These are phyloP conservation scores for Hirsutella rhossiliensis DNA, from an alignment of 2,329 filamentous ascomycete genomes.

Conservation along the genomic window DNA sequence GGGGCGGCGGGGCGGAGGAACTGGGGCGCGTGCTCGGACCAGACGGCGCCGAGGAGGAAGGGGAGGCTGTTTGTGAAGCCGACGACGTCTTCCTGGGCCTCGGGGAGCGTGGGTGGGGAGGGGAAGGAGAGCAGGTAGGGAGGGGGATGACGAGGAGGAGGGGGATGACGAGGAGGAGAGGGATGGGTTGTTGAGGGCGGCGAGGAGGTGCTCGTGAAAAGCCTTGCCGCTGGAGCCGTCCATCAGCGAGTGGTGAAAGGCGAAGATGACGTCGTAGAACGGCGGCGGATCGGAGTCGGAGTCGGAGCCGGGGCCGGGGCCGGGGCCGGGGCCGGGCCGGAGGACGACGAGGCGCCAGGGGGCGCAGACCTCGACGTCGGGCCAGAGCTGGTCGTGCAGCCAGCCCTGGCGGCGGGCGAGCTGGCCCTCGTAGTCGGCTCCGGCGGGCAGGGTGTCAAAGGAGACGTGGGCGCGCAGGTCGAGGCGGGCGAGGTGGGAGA, in stretches of 20 bases:
- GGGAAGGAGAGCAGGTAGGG: slow-evolving; percentile 19
- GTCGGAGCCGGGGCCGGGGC: slow-evolving; percentile 1
- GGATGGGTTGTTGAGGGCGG: slow-evolving; percentile 22
- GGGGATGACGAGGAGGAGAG: not conserved
- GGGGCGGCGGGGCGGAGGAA: slow-evolving; percentile 20
- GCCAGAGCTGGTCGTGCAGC: slow-evolving; percentile 29
- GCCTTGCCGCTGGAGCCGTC: slow-evolving; percentile 36
- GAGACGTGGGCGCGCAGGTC: slow-evolving; percentile 30
- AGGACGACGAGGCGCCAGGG: slow-evolving; percentile 36
- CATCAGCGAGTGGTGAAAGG: slow-evolving; percentile 38
- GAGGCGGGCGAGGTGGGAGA: slow-evolving; percentile 28
- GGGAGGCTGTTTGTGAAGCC: slow-evolving; percentile 24
- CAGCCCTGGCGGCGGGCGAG: slow-evolving; percentile 21
- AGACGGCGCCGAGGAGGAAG: slow-evolving; percentile 29
- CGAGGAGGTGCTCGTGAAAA: slow-evolving; percentile 36
- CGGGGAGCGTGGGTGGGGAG: slow-evolving; percentile 18
- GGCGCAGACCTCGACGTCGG: slow-evolving; percentile 24
- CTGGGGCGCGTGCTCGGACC: slow-evolving; percentile 24
- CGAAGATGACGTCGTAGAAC: slow-evolving; percentile 30
- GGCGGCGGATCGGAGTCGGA: slow-evolving; percentile 1
- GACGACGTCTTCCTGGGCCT: slow-evolving; percentile 28
- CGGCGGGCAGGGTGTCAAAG: slow-evolving; percentile 15
- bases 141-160: not conserved
- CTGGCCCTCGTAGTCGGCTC: slow-evolving; percentile 15
- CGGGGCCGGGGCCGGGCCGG: slow-evolving; percentile 5